Conservation (phyloP, 2,329 filamentous ascomycete species). For the Cladosporium sphaerospermum region DNA sequence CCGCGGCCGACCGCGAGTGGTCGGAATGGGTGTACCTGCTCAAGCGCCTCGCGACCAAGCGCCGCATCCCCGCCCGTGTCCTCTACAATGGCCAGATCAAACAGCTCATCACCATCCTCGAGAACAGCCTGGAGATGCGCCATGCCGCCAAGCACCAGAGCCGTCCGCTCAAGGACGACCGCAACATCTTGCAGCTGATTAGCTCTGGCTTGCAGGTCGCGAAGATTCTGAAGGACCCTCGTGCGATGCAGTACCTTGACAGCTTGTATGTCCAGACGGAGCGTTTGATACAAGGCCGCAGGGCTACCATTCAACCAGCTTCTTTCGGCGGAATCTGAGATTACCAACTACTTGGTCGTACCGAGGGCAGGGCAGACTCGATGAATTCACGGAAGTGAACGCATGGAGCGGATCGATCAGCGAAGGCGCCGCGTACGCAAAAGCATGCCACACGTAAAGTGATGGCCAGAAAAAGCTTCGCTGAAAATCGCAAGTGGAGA, state of each 20-base stretch:
- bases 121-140: constrained; percentile 83
- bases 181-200: constrained; percentile 81
- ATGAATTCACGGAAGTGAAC: neutral
- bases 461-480: neutral
- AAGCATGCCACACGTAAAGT: neutral
- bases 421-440: neutral
- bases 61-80: constrained; percentile 75
- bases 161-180: constrained; percentile 77
- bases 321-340: constrained; percentile 6
- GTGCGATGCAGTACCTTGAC: constrained; percentile 77
- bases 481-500: no score
- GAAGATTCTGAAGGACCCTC: constrained; percentile 77
- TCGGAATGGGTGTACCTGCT: constrained; percentile 87
- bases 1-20: constrained; percentile 76
- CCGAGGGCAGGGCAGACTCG: neutral
- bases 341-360: neutral
- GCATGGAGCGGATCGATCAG: neutral
- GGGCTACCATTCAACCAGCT: constrained; percentile 13
- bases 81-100: constrained; percentile 85
- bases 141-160: constrained; percentile 79
- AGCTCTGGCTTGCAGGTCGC: constrained; percentile 82
- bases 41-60: constrained; percentile 78
- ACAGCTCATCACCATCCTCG: constrained; percentile 79
- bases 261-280: constrained; percentile 77
- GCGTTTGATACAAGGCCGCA: constrained; percentile 57